Conservation (phyloP, 2,329 filamentous ascomycete species). For the Xylaria hypoxylon region DNA sequence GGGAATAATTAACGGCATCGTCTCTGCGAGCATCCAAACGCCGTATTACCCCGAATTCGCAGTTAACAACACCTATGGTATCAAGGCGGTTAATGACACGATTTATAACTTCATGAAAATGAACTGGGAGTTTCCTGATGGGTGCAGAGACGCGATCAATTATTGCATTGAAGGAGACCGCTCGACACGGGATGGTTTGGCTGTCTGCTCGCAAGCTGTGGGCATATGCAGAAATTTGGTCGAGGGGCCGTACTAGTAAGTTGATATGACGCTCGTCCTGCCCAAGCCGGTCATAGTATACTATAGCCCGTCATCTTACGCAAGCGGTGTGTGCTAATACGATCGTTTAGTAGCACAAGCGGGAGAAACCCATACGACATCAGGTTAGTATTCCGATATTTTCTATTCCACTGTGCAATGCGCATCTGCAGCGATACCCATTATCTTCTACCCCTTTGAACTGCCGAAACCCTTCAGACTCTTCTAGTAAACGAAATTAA, state of each 20-base stretch:
- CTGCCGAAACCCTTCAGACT: background rate
- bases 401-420: background rate
- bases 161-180: constrained; percentile 62
- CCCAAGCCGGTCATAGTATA: background rate
- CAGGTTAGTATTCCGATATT: constrained; percentile 12
- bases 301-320: background rate
- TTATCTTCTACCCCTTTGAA: no score
- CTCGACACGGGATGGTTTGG: constrained; percentile 53
- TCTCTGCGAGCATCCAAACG: constrained; percentile 63
- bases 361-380: constrained; percentile 72
- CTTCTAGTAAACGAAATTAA: background rate
- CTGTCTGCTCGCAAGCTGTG: constrained; percentile 65
- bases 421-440: background rate
- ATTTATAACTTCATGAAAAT: constrained; percentile 70
- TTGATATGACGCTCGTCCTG: constrained; percentile 4
- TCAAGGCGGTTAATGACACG: constrained; percentile 64
- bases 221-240: constrained; percentile 68
- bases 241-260: constrained; percentile 65
- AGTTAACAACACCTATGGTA: constrained; percentile 59
- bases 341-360: constrained; percentile 50
- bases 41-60: constrained; percentile 55
- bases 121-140: constrained; percentile 54
- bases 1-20: constrained; percentile 67
- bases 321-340: constrained; percentile 5
- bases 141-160: constrained; percentile 66